Conservation (phyloP, 1,139 yeast genomes). For the Kodamaea sp. region DNA sequence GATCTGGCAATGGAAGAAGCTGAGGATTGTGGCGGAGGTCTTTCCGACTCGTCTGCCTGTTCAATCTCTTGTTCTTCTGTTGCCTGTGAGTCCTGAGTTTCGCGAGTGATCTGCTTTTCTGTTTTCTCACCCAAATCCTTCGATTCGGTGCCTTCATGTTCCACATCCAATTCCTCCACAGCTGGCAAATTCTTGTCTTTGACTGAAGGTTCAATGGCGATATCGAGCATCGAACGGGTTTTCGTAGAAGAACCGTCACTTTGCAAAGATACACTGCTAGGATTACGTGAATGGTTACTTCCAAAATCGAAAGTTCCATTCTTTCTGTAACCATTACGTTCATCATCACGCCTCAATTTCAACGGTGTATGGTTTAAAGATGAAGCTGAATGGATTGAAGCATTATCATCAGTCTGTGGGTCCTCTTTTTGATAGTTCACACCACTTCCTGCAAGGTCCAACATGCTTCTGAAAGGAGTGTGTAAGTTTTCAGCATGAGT, state of each 20-base stretch:
- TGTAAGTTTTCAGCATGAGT: constrained; percentile 20
- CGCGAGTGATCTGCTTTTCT: too few species aligned
- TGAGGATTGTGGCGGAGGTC: constrained; percentile 1
- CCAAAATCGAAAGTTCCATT: constrained; percentile 3
- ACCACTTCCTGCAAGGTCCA: constrained; percentile 27
- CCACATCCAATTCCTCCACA: constrained; percentile 20
- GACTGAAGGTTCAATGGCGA: constrained; percentile 7
- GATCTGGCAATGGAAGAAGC: constrained; percentile 3
- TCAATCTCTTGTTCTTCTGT: constrained; percentile 2
- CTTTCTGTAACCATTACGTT: constrained; percentile 1
- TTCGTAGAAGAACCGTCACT: neutral
- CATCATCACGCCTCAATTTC: constrained; percentile 11
- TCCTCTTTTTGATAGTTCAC: constrained; percentile 2
- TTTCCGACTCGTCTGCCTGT: constrained; percentile 1
- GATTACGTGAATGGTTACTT: neutral
- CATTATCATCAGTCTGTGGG: constrained; percentile 18
- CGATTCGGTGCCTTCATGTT: neutral
- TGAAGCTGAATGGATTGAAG: constrained; percentile 28
- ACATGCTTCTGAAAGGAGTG: constrained; percentile 42
- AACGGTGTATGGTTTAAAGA: constrained; percentile 25
- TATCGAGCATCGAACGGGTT: constrained; percentile 18
- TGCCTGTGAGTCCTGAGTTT: neutral
- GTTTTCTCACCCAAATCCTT: too few species aligned
- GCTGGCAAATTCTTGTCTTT: constrained; percentile 20
- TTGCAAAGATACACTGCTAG: neutral